Evolutionary conservation across 225 moss, liverwort and hornwort genomes (phyloP).

Genomic region (Physcomitrium patens): DNA sequence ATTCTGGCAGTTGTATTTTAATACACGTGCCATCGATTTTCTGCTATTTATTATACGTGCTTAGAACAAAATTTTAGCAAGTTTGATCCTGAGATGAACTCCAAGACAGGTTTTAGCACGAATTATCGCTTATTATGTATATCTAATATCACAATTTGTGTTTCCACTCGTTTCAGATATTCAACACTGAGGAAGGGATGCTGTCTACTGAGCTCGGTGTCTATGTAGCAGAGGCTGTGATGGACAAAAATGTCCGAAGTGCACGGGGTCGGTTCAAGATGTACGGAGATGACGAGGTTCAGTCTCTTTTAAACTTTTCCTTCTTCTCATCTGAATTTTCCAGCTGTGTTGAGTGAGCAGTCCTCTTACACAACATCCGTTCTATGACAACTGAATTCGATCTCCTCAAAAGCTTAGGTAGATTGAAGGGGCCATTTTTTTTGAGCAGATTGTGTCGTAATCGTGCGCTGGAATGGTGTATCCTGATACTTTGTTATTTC

Average conservation of each 20-base stretch:
- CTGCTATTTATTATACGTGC: not conserved
- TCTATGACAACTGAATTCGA: not conserved
- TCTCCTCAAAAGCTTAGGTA: not conserved
- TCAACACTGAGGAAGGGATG: slow-evolving; percentile 71
- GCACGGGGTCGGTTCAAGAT: slow-evolving; percentile 95
- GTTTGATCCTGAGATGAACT: slow-evolving; percentile 1
- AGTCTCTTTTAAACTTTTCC: slow-evolving; percentile 19
- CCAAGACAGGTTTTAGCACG: not conserved
- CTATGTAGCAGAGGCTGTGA: slow-evolving; percentile 89
- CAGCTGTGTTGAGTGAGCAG: slow-evolving; percentile 9
- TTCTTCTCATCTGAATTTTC: not conserved
- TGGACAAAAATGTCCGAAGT: slow-evolving; percentile 80
- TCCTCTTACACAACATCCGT: not conserved
- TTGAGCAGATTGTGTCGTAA: not conserved
- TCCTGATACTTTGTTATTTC: not conserved
- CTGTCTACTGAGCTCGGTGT: slow-evolving; percentile 87
- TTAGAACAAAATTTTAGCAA: not conserved
- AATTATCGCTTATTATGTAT: not conserved
- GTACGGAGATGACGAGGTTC: slow-evolving; percentile 82
- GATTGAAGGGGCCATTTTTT: not conserved
- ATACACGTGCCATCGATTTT: not conserved
- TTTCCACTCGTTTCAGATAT: slow-evolving; percentile 57
- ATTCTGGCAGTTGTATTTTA: not conserved
- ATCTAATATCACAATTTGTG: not conserved
- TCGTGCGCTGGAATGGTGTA: not conserved